Evolutionary conservation across 139 green algal species (phyloP).

Genomic region (Tetratostichococcus sp.): DNA sequence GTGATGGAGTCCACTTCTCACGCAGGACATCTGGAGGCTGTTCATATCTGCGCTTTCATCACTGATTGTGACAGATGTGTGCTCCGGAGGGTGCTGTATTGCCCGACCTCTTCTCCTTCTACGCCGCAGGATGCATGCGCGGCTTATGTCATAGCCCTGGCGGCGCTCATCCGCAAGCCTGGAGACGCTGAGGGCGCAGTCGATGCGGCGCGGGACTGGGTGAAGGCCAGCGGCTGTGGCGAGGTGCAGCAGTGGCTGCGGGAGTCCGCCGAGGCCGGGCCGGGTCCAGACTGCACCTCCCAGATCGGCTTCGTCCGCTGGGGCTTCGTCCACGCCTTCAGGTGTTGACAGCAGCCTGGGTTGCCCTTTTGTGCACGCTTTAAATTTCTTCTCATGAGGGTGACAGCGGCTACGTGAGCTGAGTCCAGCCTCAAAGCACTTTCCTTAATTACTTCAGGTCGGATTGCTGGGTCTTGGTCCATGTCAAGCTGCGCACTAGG

Average conservation of each 20-base stretch:
- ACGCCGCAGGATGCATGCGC: conserved; percentile 25
- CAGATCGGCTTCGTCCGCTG: conserved; percentile 29
- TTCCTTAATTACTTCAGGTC: too few relatives aligned
- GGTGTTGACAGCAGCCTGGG: neutral
- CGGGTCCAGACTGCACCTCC: neutral
- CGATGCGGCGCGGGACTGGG: conserved; percentile 13
- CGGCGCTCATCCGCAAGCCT: conserved; percentile 20
- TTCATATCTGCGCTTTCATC: too few relatives aligned
- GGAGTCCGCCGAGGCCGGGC: neutral
- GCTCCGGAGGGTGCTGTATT: too few relatives aligned
- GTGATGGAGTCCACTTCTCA: too few relatives aligned
- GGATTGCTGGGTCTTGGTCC: too few relatives aligned
- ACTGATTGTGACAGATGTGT: too few relatives aligned
- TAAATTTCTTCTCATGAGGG: too few relatives aligned
- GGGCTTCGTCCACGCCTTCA: conserved; percentile 24
- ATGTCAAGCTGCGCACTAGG: too few relatives aligned
- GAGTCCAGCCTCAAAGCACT: too few relatives aligned
- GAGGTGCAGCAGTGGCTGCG: conserved; percentile 26
- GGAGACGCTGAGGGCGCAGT: conserved; percentile 24
- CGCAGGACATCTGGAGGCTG: too few relatives aligned
- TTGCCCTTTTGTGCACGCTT: too few relatives aligned
- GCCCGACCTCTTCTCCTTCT: neutral
- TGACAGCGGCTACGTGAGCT: too few relatives aligned
- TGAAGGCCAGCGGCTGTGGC: neutral
- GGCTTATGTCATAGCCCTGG: conserved; percentile 31